Conservation (phyloP, 768 basidiomycete species). For the Paxillus involutus region DNA sequence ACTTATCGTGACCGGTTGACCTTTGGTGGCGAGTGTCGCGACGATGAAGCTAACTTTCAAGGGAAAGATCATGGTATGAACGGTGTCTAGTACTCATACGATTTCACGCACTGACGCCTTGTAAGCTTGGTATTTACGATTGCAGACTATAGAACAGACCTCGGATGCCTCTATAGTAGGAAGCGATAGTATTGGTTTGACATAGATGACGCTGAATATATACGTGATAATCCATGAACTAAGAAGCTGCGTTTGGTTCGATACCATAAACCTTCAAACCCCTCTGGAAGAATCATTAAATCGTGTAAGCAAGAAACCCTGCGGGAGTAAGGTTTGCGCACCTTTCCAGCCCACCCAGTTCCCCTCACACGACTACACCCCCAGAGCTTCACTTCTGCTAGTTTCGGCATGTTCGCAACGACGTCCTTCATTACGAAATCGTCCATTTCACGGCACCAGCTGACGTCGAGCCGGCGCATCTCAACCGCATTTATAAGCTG, state of each 20-base stretch:
- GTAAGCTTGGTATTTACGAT: no score
- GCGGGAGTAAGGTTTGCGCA: slow-evolving; percentile 19
- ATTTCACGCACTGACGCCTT: no score
- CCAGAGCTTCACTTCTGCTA: slow-evolving; percentile 52
- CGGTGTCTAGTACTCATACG: no score
- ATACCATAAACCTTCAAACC: slow-evolving; percentile 30
- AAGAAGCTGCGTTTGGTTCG: slow-evolving; percentile 39
- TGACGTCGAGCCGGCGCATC: slow-evolving; percentile 68
- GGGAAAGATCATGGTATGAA: no score
- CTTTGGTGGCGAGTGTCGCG: no score
- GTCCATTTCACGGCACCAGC: slow-evolving; percentile 82
- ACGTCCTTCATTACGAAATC: slow-evolving; percentile 80
- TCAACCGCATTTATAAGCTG: slow-evolving; percentile 35
- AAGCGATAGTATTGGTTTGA: no score
- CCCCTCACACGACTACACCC: slow-evolving; percentile 51
- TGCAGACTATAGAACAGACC: no score
- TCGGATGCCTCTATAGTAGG: no score
- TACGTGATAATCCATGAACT: not conserved
- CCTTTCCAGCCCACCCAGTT: slow-evolving; percentile 45
- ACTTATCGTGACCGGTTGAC: no score
- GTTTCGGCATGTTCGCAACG: slow-evolving; percentile 42
- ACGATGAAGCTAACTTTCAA: no score
- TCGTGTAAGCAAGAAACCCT: not conserved
- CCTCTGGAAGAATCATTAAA: slow-evolving; percentile 13
- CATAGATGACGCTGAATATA: no score